Percentiles rank a stretch among this genome's conserved stretches.
These are phyloP conservation scores for Chytriomyces sp. DNA, from an alignment of 192 early-diverging fungal genomes.

Conservation along the genomic window DNA sequence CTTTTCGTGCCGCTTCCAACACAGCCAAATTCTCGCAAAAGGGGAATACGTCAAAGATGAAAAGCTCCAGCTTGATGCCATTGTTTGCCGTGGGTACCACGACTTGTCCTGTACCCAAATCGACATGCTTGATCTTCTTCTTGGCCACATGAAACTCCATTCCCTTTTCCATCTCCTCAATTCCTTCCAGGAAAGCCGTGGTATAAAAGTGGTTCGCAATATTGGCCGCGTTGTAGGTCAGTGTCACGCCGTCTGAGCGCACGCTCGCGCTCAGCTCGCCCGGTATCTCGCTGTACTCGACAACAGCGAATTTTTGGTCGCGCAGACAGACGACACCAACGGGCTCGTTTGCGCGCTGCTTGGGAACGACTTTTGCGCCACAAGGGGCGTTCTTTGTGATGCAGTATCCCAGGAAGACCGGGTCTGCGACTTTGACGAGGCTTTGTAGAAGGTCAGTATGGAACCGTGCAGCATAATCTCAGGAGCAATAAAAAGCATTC, in stretches of 20 bases:
- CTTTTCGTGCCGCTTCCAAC: slow-evolving; percentile 86
- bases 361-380: slow-evolving; percentile 94
- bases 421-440: slow-evolving; percentile 94
- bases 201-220: slow-evolving; percentile 99
- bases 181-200: slow-evolving; percentile 81
- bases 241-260: slow-evolving; percentile 64
- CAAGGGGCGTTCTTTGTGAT: slow-evolving; percentile 86
- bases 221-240: slow-evolving; percentile 91
- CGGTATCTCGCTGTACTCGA: slow-evolving; percentile 97
- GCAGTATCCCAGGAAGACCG: slow-evolving; percentile 93
- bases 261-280: slow-evolving; percentile 67
- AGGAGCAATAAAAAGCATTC: background rate
- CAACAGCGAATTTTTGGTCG: slow-evolving; percentile 80
- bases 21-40: slow-evolving; percentile 86
- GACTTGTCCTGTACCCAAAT: slow-evolving; percentile 71
- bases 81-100: slow-evolving; percentile 79
- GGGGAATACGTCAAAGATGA: slow-evolving; percentile 99
- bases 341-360: slow-evolving; percentile 80
- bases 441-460: background rate
- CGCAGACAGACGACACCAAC: slow-evolving; percentile 95
- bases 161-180: slow-evolving; percentile 80
- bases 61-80: slow-evolving; percentile 98
- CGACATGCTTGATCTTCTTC: slow-evolving; percentile 96
- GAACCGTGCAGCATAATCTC: too few relatives aligned
- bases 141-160: slow-evolving; percentile 96